These are phyloP conservation scores for Colletotrichum eremochloae DNA, from an alignment of 2,329 filamentous ascomycete genomes.

Conservation along the genomic window DNA sequence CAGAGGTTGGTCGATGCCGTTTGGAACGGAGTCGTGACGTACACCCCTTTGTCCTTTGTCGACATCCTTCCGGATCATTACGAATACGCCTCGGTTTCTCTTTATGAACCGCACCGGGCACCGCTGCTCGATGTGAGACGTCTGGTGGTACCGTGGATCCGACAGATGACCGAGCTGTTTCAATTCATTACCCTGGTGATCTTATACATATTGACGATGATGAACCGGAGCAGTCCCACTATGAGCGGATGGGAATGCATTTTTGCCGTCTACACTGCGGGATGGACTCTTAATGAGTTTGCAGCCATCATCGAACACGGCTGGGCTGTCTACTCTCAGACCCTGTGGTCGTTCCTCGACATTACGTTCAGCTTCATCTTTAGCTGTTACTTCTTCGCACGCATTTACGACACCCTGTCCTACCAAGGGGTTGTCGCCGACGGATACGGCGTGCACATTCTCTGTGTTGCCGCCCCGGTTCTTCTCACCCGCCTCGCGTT, in stretches of 20 bases:
- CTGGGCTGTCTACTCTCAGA: slow-evolving; percentile 78
- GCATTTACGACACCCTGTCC: slow-evolving; percentile 62
- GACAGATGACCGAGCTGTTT: slow-evolving; percentile 74
- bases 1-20: slow-evolving; percentile 79
- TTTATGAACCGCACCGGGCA: slow-evolving; percentile 76
- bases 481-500: slow-evolving; percentile 79
- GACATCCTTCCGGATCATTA: slow-evolving; percentile 82
- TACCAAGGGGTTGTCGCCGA: slow-evolving; percentile 53
- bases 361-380: slow-evolving; percentile 76
- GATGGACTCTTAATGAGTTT: slow-evolving; percentile 77
- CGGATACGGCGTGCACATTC: slow-evolving; percentile 72
- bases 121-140: slow-evolving; percentile 79
- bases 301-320: slow-evolving; percentile 75
- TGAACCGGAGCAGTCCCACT: slow-evolving; percentile 60
- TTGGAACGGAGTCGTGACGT: slow-evolving; percentile 77
- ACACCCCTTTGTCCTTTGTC: slow-evolving; percentile 77
- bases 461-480: slow-evolving; percentile 76
- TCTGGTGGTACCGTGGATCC: slow-evolving; percentile 77
- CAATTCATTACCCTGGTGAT: slow-evolving; percentile 74
- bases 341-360: slow-evolving; percentile 81
- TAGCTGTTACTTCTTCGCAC: slow-evolving; percentile 69
- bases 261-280: slow-evolving; percentile 74
- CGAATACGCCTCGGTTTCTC: slow-evolving; percentile 76
- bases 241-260: slow-evolving; percentile 67
- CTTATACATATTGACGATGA: slow-evolving; percentile 75